phyloP scores from a whole-genome alignment of 441 rosid species.

The Melastoma candidum region DNA sequence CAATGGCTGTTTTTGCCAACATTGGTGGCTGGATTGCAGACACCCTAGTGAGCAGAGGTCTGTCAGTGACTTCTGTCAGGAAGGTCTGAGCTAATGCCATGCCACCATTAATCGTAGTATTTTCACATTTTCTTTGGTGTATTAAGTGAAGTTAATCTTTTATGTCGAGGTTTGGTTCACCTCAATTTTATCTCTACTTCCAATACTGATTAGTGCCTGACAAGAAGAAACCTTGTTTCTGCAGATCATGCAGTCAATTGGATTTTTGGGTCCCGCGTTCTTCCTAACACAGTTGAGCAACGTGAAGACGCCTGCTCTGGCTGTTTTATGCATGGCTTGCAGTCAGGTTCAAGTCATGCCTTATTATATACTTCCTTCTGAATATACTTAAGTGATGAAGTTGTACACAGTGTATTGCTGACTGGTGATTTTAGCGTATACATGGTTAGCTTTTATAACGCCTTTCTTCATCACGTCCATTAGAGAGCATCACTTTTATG shows the following conservation, averaged over 20 bases:
- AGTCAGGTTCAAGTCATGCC: slow-evolving; percentile 61
- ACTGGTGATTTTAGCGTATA: no score
- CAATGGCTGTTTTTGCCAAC: slow-evolving; percentile 91
- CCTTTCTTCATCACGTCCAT: no score
- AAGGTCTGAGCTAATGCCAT: slow-evolving; percentile 52
- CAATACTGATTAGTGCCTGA: no score
- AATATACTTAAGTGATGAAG: neutral
- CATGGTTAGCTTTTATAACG: no score
- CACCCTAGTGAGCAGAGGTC: slow-evolving; percentile 84
- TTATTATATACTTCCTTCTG: slow-evolving; percentile 7
- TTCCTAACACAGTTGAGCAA: slow-evolving; percentile 85
- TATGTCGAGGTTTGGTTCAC: no score
- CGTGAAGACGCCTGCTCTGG: slow-evolving; percentile 86
- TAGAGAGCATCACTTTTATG: no score
- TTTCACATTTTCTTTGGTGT: neutral
- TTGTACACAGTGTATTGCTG: no score
- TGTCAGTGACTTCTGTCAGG: slow-evolving; percentile 85
- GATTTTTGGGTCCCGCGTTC: slow-evolving; percentile 91
- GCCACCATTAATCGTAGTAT: neutral
- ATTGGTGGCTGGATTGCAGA: slow-evolving; percentile 99
- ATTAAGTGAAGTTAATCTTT: neutral
- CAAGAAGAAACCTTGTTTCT: neutral
- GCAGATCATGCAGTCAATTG: slow-evolving; percentile 99
- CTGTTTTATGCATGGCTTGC: slow-evolving; percentile 98
- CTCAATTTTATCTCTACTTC: no score